phyloP scores from a whole-genome alignment of 2,329 filamentous ascomycete genomes.

The Neonectria faginata region DNA sequence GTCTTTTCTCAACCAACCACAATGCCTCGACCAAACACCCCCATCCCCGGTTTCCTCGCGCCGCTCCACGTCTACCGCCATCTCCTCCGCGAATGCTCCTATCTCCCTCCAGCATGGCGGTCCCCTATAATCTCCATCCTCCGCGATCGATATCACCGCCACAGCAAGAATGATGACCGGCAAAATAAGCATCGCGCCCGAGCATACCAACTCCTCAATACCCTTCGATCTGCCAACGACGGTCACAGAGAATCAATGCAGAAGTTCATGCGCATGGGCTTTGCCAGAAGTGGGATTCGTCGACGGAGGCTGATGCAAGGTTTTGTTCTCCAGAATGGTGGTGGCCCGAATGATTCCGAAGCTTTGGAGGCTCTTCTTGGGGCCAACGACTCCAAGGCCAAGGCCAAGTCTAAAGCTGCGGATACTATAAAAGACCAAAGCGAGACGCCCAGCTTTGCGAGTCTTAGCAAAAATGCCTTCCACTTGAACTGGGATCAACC shows the following conservation, averaged over 20 bases:
- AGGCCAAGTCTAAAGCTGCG: not conserved
- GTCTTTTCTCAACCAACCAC: not conserved
- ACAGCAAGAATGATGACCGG: constrained; percentile 47
- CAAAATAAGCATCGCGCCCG: constrained; percentile 51
- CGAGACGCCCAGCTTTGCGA: not conserved
- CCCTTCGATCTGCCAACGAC: constrained; percentile 64
- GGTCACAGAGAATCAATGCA: constrained; percentile 62
- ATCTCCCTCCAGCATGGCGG: constrained; percentile 66
- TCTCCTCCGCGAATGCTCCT: constrained; percentile 70
- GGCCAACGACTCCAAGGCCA: constrained; percentile 2
- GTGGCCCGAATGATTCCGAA: constrained; percentile 54
- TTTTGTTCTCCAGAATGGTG: constrained; percentile 49
- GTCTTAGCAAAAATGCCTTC: constrained; percentile 46
- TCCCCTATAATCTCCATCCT: constrained; percentile 58
- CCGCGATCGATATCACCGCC: constrained; percentile 58
- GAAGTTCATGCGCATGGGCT: constrained; percentile 60
- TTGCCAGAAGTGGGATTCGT: constrained; percentile 65
- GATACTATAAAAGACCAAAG: not conserved
- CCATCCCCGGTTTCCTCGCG: constrained; percentile 42
- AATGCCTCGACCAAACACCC: constrained; percentile 48
- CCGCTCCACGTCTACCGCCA: constrained; percentile 64
- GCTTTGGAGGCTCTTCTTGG: constrained; percentile 53
- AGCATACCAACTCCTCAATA: constrained; percentile 58
- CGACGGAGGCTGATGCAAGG: constrained; percentile 60
- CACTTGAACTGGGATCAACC: constrained; percentile 62